phyloP scores from a whole-genome alignment of 1,284 basidiomycete genomes.

The Tilletia horrida region DNA sequence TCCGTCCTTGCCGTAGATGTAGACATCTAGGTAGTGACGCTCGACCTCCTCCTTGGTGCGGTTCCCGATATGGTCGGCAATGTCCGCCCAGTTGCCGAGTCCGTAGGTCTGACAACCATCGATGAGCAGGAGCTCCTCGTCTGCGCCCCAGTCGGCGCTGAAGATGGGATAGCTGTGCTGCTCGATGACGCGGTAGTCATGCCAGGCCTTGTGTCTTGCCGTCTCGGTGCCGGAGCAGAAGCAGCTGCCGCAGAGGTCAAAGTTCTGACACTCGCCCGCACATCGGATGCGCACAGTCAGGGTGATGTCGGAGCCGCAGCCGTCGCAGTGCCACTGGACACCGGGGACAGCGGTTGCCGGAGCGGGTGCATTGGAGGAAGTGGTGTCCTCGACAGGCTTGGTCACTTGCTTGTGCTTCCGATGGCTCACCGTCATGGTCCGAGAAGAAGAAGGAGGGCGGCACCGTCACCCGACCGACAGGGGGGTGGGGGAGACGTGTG shows the following conservation, averaged over 20 bases:
- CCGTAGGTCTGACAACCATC: slow-evolving; percentile 86
- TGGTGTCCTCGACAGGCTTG: slow-evolving; percentile 41
- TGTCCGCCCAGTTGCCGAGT: slow-evolving; percentile 94
- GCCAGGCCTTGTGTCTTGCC: slow-evolving; percentile 77
- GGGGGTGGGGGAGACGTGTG: no score
- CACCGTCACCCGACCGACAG: slow-evolving; percentile 12
- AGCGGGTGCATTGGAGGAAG: not conserved
- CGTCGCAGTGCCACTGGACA: slow-evolving; percentile 53
- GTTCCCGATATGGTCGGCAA: slow-evolving; percentile 91
- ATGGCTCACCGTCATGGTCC: slow-evolving; percentile 52
- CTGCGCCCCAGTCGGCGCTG: slow-evolving; percentile 91
- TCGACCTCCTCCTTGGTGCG: slow-evolving; percentile 92
- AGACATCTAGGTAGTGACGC: slow-evolving; percentile 79
- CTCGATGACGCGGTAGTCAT: slow-evolving; percentile 90
- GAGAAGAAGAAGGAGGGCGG: not conserved
- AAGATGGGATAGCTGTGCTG: slow-evolving; percentile 96
- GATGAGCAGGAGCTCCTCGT: slow-evolving; percentile 90
- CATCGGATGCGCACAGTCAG: slow-evolving; percentile 52
- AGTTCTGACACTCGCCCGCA: slow-evolving; percentile 54
- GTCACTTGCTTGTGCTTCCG: slow-evolving; percentile 51
- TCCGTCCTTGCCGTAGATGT: slow-evolving; percentile 61
- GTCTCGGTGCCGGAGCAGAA: slow-evolving; percentile 91
- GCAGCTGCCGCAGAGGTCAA: slow-evolving; percentile 62
- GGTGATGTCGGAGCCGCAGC: slow-evolving; percentile 53
- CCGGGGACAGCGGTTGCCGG: slow-evolving; percentile 48